Evolutionary conservation across 768 basidiomycete genomes (phyloP).

Genomic region (Suillus americanus): DNA sequence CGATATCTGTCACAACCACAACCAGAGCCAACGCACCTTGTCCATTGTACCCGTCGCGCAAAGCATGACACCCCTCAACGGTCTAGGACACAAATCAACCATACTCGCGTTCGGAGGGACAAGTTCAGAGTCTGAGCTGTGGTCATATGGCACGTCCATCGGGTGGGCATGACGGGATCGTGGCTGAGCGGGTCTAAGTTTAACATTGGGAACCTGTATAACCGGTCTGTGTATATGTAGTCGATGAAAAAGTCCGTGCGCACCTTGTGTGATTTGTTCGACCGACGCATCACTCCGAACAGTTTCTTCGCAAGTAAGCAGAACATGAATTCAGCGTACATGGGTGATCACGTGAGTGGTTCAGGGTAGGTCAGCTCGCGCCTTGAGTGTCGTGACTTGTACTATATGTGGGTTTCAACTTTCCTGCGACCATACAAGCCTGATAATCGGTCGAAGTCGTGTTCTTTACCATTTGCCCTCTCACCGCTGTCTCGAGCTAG

Average conservation of each 20-base stretch:
- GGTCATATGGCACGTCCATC: slow-evolving; percentile 32
- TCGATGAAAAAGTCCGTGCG: background rate
- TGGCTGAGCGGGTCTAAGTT: slow-evolving; percentile 64
- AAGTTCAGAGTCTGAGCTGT: slow-evolving; percentile 50
- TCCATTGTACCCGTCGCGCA: slow-evolving; percentile 80
- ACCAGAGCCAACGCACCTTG: slow-evolving; percentile 51
- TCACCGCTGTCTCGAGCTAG: background rate
- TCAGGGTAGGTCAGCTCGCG: slow-evolving; percentile 26
- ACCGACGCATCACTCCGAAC: slow-evolving; percentile 41
- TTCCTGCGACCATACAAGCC: no score
- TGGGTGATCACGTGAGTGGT: slow-evolving; percentile 19
- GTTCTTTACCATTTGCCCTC: background rate
- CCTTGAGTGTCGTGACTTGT: background rate
- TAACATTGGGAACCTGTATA: slow-evolving; percentile 76
- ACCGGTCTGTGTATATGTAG: background rate
- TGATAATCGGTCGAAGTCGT: no score
- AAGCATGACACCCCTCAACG: slow-evolving; percentile 62
- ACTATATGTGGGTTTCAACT: no score
- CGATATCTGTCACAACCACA: background rate
- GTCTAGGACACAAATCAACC: slow-evolving; percentile 57
- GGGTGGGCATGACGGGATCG: slow-evolving; percentile 28
- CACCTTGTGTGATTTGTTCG: slow-evolving; percentile 70
- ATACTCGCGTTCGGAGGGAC: slow-evolving; percentile 46
- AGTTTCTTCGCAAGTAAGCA: background rate
- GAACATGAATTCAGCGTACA: background rate